Base-by-base conservation (phyloP, 2,329 filamentous ascomycete genomes). In the Hypoxylon sp. region DNA sequence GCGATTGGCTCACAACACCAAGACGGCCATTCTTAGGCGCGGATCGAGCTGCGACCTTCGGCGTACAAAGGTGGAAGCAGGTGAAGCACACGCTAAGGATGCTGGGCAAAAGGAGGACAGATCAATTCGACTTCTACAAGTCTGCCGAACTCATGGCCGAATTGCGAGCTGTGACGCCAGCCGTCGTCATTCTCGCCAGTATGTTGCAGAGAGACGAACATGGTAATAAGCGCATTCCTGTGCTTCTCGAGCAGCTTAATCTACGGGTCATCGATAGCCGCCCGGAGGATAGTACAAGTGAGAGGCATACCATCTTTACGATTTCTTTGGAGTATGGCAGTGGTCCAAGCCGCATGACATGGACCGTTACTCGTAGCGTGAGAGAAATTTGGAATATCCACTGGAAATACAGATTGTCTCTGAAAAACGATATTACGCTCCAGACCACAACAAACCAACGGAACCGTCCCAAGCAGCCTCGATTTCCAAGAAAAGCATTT, bases 151-250 rank as follows among this genome's bases (percentile, higher is more conserved):
- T 99, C 51, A 95, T 99, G 88, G 96, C 96, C 1, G 96, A 99
- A 80, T 84, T 99, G 39, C 88, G 96, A 53, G 97, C 96, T 47
- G 96, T 94, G 59, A 93, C 94, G 1, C 96, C 96, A 2, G 96
- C 96, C 24, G 96, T 95, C 19, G 84, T 99, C 65, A 97, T 99
- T 80, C 84, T 99, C 57, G 96, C 96, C 6, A 98, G 94, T 77
- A 98, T 98, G 93, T 96, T 98, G 74, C 96, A 98, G 81, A 88
- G 96, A 63, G 96, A 99, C 74, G 96, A 99, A 80, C 93, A 98
- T 75, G 94, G 95, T 53, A 96, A 97, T 80, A 96, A 93, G 81
- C 90, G 94, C 65, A 97, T 99, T 63, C 96, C 96, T 0, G 94
- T 99, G 58, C 87, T 99, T 2, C 86, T 99, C 6, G 96, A 99